Evolutionary conservation across 2,329 filamentous ascomycete species (phyloP).

Genomic region (Colletotrichum somersetense): DNA sequence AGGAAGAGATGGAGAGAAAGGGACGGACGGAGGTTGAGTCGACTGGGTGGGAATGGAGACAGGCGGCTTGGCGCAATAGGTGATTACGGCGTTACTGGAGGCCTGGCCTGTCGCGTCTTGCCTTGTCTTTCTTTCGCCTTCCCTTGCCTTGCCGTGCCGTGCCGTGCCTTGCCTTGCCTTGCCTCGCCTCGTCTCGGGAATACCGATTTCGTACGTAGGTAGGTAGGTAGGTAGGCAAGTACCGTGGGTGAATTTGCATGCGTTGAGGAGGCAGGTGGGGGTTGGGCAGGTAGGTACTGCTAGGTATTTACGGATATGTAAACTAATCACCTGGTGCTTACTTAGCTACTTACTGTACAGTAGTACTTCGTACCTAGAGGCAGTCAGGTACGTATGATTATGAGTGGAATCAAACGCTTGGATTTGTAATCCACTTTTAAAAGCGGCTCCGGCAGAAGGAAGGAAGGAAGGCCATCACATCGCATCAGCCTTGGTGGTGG

Average conservation of each 20-base stretch:
- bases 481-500: conserved; percentile 8
- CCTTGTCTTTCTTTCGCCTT: neutral
- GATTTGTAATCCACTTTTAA: conserved; percentile 41
- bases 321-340: too few relatives aligned
- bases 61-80: neutral
- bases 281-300: too few relatives aligned
- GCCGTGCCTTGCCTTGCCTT: neutral
- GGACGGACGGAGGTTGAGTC: neutral
- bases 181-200: neutral
- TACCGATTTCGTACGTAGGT: neutral
- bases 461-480: neutral
- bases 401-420: neutral
- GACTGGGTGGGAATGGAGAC: neutral
- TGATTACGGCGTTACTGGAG: neutral
- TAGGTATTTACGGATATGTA: too few relatives aligned
- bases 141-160: neutral
- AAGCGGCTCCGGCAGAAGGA: conserved; percentile 9
- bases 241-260: neutral
- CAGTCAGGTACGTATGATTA: neutral
- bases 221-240: too few relatives aligned
- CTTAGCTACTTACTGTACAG: too few relatives aligned
- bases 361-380: neutral
- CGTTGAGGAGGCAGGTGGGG: too few relatives aligned
- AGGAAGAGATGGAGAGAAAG: neutral
- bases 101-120: neutral